A percentile compares a stretch with the other conserved stretches of the same genome.
phyloP scores from a whole-genome alignment of 805 yeast genomes.

The Starmerella sirachaensis region DNA sequence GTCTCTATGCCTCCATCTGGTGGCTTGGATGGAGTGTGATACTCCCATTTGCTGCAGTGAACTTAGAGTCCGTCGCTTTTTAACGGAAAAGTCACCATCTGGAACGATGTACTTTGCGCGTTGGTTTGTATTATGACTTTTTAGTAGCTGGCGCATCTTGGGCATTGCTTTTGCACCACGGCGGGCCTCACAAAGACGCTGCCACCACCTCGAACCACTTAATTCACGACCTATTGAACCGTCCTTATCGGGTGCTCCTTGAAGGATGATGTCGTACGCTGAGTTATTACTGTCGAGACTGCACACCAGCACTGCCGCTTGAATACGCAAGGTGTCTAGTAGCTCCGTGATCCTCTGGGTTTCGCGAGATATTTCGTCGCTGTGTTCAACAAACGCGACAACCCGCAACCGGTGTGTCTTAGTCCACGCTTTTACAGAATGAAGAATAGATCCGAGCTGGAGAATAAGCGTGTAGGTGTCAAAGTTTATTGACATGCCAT shows the following conservation, averaged over 20 bases:
- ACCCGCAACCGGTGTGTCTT: conserved; percentile 62
- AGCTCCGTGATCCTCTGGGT: conserved; percentile 46
- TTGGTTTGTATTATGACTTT: conserved; percentile 6
- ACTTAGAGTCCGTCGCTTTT: conserved; percentile 35
- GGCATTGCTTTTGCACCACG: not conserved
- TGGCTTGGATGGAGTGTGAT: conserved; percentile 55
- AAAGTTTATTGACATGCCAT: conserved; percentile 73
- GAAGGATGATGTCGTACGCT: conserved; percentile 63
- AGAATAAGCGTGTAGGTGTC: conserved; percentile 91
- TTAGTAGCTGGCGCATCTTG: not conserved
- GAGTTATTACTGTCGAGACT: conserved; percentile 50
- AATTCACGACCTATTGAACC: conserved; percentile 42
- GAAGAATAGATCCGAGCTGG: conserved; percentile 84
- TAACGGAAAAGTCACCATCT: conserved; percentile 7
- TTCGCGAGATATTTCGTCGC: conserved; percentile 62
- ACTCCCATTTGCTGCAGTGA: conserved; percentile 67
- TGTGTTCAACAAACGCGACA: conserved; percentile 77
- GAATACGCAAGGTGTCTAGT: conserved; percentile 67
- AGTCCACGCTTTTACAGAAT: conserved; percentile 91
- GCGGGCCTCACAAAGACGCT: conserved; percentile 50
- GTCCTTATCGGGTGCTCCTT: conserved; percentile 42
- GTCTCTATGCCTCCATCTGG: conserved; percentile 12
- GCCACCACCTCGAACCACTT: conserved; percentile 78
- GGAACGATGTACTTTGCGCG: conserved; percentile 19
- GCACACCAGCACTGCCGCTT: conserved; percentile 65